Evolutionary conservation across 805 yeast genomes (phyloP).

Genomic region (Candida hungchunana): DNA sequence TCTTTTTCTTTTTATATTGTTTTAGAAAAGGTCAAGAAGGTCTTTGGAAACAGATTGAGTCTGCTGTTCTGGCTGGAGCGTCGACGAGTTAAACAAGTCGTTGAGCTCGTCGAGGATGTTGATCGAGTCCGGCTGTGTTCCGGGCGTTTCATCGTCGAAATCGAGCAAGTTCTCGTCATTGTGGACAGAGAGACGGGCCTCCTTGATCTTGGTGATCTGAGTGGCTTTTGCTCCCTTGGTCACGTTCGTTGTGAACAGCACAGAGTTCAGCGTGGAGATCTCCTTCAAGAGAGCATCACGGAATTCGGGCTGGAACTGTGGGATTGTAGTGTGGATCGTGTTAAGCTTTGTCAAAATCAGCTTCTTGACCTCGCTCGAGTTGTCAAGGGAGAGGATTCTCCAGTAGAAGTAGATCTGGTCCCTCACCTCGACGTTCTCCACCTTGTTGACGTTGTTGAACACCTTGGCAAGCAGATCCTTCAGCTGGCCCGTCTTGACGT

Average conservation of each 20-base stretch:
- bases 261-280: conserved; percentile 80
- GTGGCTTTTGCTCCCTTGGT: conserved; percentile 31
- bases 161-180: conserved; percentile 85
- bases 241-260: conserved; percentile 77
- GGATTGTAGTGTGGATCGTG: conserved; percentile 65
- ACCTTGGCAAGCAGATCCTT: conserved; percentile 48
- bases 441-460: conserved; percentile 59
- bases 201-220: conserved; percentile 62
- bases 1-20: too few relatives aligned
- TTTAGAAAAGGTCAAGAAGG: conserved; percentile 20
- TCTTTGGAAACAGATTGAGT: conserved; percentile 11
- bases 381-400: conserved; percentile 59
- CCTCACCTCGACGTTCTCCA: conserved; percentile 73
- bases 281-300: conserved; percentile 69
- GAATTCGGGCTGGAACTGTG: conserved; percentile 62
- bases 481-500: conserved; percentile 37
- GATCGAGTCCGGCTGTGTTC: conserved; percentile 22
- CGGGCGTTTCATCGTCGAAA: conserved; percentile 62
- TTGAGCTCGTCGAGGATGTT: conserved; percentile 69
- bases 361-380: conserved; percentile 34
- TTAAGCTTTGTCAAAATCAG: conserved; percentile 64
- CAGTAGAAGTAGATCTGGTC: conserved; percentile 78
- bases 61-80: conserved; percentile 22
- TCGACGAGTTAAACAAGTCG: conserved; percentile 54
- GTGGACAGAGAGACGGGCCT: conserved; percentile 71